Percentiles rank a stretch among this genome's conserved stretches.
phyloP scores from a whole-genome alignment of 2,329 filamentous ascomycete species.

The Annulohypoxylon truncatum region DNA sequence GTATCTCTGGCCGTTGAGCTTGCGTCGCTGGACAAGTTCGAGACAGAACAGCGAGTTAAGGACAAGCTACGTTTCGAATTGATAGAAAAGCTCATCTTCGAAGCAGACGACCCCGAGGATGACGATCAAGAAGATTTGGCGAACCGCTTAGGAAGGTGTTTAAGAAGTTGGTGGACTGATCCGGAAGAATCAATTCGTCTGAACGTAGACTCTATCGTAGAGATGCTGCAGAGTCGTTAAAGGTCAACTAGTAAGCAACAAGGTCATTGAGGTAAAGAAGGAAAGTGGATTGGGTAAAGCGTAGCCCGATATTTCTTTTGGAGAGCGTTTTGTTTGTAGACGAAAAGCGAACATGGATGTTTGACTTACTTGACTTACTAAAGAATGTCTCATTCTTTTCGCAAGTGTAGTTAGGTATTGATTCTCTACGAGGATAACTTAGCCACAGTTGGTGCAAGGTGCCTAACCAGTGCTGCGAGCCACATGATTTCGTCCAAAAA shows the following conservation, averaged over 20 bases:
- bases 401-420: background rate
- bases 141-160: background rate
- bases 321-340: background rate
- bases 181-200: background rate
- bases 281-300: too few species aligned
- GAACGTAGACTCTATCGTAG: background rate
- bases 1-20: slow-evolving; percentile 14
- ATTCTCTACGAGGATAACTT: background rate
- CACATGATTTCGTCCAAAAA: background rate
- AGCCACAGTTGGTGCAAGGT: background rate
- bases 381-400: background rate
- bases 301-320: background rate
- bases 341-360: slow-evolving; percentile 1
- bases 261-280: too few species aligned
- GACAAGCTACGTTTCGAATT: slow-evolving; percentile 22
- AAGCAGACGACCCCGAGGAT: background rate
- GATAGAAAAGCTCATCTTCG: background rate
- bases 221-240: background rate
- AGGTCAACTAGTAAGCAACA: background rate
- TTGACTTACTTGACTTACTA: background rate
- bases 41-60: background rate
- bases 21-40: background rate
- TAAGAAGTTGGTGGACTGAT: background rate
- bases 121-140: background rate
- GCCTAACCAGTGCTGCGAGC: background rate